Conservation (phyloP, 768 basidiomycete species). For the Lactarius vividus region DNA sequence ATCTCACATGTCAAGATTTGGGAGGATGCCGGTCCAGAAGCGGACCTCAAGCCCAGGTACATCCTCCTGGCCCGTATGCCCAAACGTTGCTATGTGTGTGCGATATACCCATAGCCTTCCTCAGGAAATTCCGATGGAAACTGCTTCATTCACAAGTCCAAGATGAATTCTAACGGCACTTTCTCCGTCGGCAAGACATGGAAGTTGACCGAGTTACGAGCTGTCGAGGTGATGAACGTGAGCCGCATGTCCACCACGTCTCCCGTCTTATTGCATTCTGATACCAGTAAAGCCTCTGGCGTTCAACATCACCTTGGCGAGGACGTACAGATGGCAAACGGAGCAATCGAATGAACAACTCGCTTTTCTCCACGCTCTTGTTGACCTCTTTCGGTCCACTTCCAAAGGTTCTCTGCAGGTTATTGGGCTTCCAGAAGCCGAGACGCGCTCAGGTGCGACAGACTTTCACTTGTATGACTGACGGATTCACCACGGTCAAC, state of each 20-base stretch:
- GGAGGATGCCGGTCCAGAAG: constrained; percentile 76
- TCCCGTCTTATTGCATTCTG: not conserved
- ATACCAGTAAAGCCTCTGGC: constrained; percentile 46
- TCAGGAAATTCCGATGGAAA: constrained; percentile 60
- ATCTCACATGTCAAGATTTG: constrained; percentile 90
- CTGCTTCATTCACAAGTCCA: constrained; percentile 92
- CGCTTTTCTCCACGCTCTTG: constrained; percentile 62
- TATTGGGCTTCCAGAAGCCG: constrained; percentile 53
- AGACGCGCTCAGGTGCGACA: constrained; percentile 37
- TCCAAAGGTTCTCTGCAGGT: constrained; percentile 49
- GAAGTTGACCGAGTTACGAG: constrained; percentile 78
- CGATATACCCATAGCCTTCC: constrained; percentile 13
- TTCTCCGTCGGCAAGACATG: constrained; percentile 99
- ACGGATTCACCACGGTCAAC: constrained; percentile 2
- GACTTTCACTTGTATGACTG: constrained; percentile 11
- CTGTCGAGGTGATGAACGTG: constrained; percentile 59
- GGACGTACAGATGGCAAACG: constrained; percentile 88
- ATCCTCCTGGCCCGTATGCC: constrained; percentile 88
- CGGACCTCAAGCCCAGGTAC: constrained; percentile 81
- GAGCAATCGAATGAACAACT: constrained; percentile 72
- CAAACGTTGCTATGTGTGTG: constrained; percentile 6
- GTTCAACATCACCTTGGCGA: constrained; percentile 83
- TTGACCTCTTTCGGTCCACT: constrained; percentile 53
- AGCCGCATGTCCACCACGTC: constrained; percentile 6
- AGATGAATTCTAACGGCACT: constrained; percentile 88